Conservation (phyloP, 129 eudicot species). For the Silybum marianum region DNA sequence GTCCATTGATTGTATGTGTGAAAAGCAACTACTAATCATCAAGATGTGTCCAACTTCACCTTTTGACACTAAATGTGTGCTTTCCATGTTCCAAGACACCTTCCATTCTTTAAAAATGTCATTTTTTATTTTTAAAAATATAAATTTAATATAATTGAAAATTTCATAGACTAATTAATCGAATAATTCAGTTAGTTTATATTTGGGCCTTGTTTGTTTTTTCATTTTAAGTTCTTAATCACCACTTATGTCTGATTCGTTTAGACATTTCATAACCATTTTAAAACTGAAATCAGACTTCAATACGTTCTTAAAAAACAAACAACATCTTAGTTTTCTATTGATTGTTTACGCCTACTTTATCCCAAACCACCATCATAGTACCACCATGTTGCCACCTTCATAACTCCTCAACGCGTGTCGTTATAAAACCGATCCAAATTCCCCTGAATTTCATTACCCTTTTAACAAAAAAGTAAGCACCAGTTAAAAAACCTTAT, state of each 20-base stretch:
- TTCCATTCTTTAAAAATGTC: background rate
- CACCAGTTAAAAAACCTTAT: background rate
- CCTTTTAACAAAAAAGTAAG: background rate
- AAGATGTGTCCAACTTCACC: slow-evolving; percentile 27
- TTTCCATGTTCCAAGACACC: slow-evolving; percentile 30
- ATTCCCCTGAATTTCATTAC: background rate
- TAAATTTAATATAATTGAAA: no score
- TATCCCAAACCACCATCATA: no score
- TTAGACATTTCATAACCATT: no score
- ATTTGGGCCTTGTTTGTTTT: no score
- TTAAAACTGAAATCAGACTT: no score
- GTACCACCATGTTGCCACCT: background rate
- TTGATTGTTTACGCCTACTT: background rate
- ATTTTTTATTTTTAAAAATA: background rate
- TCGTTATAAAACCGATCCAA: background rate
- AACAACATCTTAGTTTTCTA: no score
- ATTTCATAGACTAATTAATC: no score
- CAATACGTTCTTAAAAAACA: no score
- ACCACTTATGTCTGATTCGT: no score
- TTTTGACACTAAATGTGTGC: slow-evolving; percentile 31
- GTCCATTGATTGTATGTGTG: slow-evolving; percentile 27
- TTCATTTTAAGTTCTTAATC: no score
- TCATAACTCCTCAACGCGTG: background rate
- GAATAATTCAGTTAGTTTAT: no score
- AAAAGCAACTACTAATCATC: slow-evolving; percentile 34